These are phyloP conservation scores for Arxiozyma slooffiae DNA, from an alignment of 1,139 yeast genomes.

Conservation along the genomic window DNA sequence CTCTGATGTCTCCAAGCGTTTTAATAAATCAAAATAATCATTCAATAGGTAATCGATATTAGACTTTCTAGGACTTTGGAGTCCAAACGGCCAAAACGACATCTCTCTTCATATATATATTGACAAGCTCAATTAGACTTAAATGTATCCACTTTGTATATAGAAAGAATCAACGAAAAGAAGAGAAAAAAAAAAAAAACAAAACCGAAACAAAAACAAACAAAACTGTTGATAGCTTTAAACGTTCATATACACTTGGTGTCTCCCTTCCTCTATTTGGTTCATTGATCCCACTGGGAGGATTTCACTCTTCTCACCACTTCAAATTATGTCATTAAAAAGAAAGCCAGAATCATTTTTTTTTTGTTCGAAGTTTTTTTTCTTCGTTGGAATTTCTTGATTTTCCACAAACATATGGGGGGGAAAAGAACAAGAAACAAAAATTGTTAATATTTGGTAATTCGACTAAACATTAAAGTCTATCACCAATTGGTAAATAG, in stretches of 20 bases:
- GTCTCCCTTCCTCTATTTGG: neutral
- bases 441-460: too few relatives aligned
- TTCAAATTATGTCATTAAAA: neutral
- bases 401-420: too few relatives aligned
- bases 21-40: constrained; percentile 28
- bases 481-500: too few relatives aligned
- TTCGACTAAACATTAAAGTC: too few relatives aligned
- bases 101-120: constrained; percentile 14
- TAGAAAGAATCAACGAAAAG: too few relatives aligned
- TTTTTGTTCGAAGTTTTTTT: too few relatives aligned
- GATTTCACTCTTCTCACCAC: neutral
- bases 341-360: neutral
- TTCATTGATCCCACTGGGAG: neutral
- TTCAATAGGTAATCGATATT: constrained; percentile 31
- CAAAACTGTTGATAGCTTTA: neutral
- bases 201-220: neutral
- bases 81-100: constrained; percentile 43
- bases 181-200: too few relatives aligned
- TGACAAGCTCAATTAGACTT: neutral
- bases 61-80: constrained; percentile 28
- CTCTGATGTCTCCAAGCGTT: constrained; percentile 6
- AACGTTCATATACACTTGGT: too few relatives aligned
- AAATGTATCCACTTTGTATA: neutral
- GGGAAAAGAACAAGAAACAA: neutral
- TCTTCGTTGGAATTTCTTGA: too few relatives aligned